Conservation (phyloP, 768 basidiomycete genomes). For the Pisolithus orientalis region DNA sequence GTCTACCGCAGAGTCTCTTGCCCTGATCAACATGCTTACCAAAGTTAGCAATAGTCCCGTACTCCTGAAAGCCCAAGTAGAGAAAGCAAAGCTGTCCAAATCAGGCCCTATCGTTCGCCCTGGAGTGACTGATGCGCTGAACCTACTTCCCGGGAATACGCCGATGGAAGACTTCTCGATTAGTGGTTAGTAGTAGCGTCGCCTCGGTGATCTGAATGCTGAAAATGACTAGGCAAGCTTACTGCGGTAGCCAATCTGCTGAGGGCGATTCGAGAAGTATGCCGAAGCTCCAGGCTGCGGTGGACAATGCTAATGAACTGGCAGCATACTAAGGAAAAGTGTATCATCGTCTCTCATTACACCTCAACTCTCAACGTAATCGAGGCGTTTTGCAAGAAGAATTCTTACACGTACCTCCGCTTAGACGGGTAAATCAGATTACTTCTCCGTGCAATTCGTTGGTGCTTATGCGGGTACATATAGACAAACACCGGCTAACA, state of each 20-base stretch:
- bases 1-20: conserved; percentile 71
- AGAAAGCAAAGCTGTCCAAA: conserved; percentile 46
- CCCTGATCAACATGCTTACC: conserved; percentile 71
- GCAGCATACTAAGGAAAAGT: conserved; percentile 85
- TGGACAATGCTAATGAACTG: conserved; percentile 1
- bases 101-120: conserved; percentile 37
- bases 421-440: conserved; percentile 65
- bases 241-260: conserved; percentile 62
- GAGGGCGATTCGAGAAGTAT: conserved; percentile 50
- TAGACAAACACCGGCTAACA: conserved; percentile 70
- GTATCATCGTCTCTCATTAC: conserved; percentile 94
- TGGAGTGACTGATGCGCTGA: conserved; percentile 53
- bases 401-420: conserved; percentile 71
- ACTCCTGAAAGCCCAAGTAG: conserved; percentile 72
- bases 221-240: conserved; percentile 59
- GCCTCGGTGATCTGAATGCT: neutral
- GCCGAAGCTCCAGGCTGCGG: neutral
- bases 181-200: conserved; percentile 58
- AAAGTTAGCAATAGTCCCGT: conserved; percentile 94
- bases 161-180: conserved; percentile 66
- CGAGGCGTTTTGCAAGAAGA: conserved; percentile 76
- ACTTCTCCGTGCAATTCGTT: neutral
- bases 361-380: conserved; percentile 91
- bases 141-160: conserved; percentile 52
- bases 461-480: neutral